phyloP scores from a whole-genome alignment of 805 yeast genomes.

The Brettanomyces anomalus region DNA sequence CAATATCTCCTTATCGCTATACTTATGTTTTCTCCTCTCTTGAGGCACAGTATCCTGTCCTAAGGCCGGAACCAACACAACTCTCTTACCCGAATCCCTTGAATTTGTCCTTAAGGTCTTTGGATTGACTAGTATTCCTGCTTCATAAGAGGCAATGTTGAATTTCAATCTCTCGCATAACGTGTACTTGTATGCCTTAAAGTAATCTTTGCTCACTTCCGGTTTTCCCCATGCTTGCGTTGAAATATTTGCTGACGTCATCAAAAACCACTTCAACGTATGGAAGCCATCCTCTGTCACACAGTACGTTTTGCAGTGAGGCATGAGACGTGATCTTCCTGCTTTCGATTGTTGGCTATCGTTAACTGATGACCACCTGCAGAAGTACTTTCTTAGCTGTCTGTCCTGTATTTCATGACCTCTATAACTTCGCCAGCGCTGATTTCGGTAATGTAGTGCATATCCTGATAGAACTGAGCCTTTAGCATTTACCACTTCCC shows the following conservation, averaged over 20 bases:
- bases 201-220: background rate
- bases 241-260: conserved; percentile 70
- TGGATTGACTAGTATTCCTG: conserved; percentile 41
- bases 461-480: conserved; percentile 19
- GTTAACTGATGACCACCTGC: conserved; percentile 32
- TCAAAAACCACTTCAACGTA: conserved; percentile 55
- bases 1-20: background rate
- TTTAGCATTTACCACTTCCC: conserved; percentile 16
- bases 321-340: conserved; percentile 20
- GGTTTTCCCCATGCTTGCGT: conserved; percentile 74
- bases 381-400: conserved; percentile 33
- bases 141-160: conserved; percentile 38
- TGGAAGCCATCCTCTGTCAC: conserved; percentile 42
- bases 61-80: conserved; percentile 33
- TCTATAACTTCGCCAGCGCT: conserved; percentile 10
- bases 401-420: conserved; percentile 29
- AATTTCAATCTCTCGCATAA: conserved; percentile 18
- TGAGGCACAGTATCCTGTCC: conserved; percentile 25
- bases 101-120: conserved; percentile 7
- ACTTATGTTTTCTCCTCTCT: background rate
- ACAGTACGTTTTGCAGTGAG: conserved; percentile 62
- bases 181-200: conserved; percentile 7
- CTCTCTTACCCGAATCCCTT: conserved; percentile 4
- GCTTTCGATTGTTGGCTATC: conserved; percentile 16
- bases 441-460: conserved; percentile 18